phyloP scores from a whole-genome alignment of 2,329 filamentous ascomycete species.

The Rutstroemia sp. region DNA sequence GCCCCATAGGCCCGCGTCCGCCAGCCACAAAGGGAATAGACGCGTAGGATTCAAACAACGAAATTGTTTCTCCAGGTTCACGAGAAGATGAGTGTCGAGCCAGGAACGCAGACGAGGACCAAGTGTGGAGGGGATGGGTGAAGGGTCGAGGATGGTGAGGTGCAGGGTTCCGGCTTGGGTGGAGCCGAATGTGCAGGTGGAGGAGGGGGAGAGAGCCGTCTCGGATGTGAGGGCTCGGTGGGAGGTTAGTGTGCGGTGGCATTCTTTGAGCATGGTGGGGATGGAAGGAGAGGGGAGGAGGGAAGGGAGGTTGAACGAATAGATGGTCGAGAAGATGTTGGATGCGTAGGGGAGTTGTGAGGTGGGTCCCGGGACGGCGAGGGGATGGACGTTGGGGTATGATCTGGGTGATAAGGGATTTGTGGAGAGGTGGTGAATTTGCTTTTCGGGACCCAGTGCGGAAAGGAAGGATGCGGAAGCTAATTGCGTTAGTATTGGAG shows the following conservation, averaged over 20 bases:
- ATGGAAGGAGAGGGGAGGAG: conserved; percentile 50
- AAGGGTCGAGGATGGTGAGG: conserved; percentile 55
- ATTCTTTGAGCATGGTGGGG: conserved; percentile 46
- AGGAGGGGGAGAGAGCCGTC: not conserved
- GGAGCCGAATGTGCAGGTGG: not conserved
- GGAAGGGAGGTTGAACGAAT: conserved; percentile 49
- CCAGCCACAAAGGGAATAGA: conserved; percentile 52
- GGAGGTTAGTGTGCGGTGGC: conserved; percentile 47
- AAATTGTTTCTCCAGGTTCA: conserved; percentile 51
- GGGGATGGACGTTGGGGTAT: conserved; percentile 29
- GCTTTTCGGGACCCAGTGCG: conserved; percentile 30
- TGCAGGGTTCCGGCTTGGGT: conserved; percentile 42
- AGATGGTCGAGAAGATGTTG: conserved; percentile 41
- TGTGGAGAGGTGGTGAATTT: conserved; percentile 38
- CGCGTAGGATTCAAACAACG: conserved; percentile 52
- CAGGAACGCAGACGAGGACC: conserved; percentile 52
- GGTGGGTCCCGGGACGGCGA: conserved; percentile 29
- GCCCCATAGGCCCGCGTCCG: conserved; percentile 44
- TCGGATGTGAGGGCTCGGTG: not conserved
- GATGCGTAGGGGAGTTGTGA: conserved; percentile 32
- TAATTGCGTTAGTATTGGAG: conserved; percentile 9
- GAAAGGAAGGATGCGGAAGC: conserved; percentile 26
- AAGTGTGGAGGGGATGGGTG: conserved; percentile 46
- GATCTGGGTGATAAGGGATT: conserved; percentile 29
- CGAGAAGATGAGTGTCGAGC: conserved; percentile 53